A percentile compares a stretch with the other conserved stretches of the same genome.
These are phyloP conservation scores for Mycena capillaripes DNA, from an alignment of 768 basidiomycete genomes.

Conservation along the genomic window DNA sequence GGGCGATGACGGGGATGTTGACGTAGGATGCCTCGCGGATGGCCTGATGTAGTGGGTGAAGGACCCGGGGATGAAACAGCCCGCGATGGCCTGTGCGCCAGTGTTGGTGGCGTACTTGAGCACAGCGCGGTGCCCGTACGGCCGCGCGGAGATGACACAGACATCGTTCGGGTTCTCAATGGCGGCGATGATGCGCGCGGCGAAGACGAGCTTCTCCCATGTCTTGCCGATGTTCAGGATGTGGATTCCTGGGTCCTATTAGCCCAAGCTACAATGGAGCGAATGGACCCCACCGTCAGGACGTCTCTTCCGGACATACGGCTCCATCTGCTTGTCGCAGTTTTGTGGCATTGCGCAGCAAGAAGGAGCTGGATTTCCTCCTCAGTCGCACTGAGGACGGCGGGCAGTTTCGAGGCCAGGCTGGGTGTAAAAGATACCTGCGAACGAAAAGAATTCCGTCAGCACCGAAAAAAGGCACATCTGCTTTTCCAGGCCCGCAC, in stretches of 20 bases:
- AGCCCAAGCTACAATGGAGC: too few species aligned
- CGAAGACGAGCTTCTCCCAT: too few species aligned
- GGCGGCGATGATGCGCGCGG: conserved; percentile 96
- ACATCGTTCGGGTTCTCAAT: conserved; percentile 99
- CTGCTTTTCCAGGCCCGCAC: conserved; percentile 48
- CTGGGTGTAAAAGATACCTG: conserved; percentile 44
- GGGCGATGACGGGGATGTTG: conserved; percentile 99
- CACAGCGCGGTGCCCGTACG: too few species aligned
- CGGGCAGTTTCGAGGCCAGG: conserved; percentile 94
- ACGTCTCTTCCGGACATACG: too few species aligned
- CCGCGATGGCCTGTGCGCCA: conserved; percentile 98
- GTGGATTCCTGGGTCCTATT: too few species aligned
- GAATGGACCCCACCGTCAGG: too few species aligned
- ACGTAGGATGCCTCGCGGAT: conserved; percentile 99
- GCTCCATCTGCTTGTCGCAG: too few species aligned
- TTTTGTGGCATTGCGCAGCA: too few species aligned
- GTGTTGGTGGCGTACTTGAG: conserved; percentile 99
- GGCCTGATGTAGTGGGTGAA: conserved; percentile 99
- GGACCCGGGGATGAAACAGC: conserved; percentile 98
- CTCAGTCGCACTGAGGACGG: too few species aligned
- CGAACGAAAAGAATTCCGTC: neutral
- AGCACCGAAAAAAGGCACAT: conserved; percentile 44
- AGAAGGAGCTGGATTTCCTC: too few species aligned
- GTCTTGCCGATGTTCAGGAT: too few species aligned
- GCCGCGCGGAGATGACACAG: conserved; percentile 98